phyloP scores from a whole-genome alignment of 108 stramenopile species.

The Schizochytrium sp. region DNA sequence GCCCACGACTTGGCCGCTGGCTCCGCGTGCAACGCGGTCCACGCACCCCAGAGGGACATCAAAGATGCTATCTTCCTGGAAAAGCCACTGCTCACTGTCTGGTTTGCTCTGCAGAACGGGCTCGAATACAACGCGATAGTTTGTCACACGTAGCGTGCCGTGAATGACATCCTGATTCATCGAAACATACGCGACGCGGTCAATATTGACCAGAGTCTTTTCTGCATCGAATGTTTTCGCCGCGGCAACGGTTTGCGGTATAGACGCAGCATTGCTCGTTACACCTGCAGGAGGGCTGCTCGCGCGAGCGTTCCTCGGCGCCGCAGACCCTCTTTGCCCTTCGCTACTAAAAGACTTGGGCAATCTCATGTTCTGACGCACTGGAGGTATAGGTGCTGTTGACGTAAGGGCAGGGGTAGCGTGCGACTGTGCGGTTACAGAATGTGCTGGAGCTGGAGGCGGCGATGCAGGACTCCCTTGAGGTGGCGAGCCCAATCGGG shows the following conservation, averaged over 20 bases:
- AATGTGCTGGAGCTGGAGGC: not conserved
- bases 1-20: not conserved
- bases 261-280: no score
- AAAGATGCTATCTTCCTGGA: not conserved
- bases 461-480: not conserved
- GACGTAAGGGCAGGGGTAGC: not conserved
- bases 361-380: not conserved
- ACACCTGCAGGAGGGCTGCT: no score
- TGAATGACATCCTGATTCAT: not conserved
- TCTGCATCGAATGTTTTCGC: not conserved
- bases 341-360: not conserved
- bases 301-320: no score
- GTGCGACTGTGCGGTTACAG: not conserved
- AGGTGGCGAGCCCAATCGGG: not conserved
- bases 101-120: not conserved
- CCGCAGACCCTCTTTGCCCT: not conserved
- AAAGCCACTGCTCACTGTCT: not conserved
- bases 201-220: not conserved
- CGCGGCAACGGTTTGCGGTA: not conserved
- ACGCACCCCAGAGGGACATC: not conserved
- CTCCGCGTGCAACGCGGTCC: not conserved
- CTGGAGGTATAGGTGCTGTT: not conserved
- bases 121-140: not conserved
- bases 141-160: not conserved
- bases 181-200: not conserved